A percentile compares a stretch with the other conserved stretches of the same genome.
phyloP scores from a whole-genome alignment of 768 basidiomycete genomes.

The Kwoniella sp. region DNA sequence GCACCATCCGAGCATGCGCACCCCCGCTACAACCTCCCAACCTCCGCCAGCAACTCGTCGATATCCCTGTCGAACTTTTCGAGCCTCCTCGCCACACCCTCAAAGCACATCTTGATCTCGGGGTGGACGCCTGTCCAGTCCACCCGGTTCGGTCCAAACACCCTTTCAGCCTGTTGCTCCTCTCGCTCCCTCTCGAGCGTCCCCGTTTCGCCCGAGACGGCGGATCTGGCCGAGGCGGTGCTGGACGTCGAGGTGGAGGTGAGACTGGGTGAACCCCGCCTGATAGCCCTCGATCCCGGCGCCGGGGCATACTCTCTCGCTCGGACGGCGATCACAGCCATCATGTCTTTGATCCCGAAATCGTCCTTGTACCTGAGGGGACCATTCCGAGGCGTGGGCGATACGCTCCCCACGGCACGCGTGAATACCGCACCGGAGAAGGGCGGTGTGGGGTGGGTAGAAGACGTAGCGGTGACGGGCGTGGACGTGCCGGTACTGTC shows the following conservation, averaged over 20 bases:
- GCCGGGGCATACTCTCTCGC: slow-evolving; percentile 24
- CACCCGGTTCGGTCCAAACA: no score
- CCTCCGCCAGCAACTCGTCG: slow-evolving; percentile 35
- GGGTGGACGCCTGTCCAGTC: no score
- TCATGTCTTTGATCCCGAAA: slow-evolving; percentile 79
- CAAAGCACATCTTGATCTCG: slow-evolving; percentile 33
- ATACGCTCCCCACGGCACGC: slow-evolving; percentile 56
- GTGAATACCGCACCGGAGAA: slow-evolving; percentile 26
- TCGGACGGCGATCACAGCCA: slow-evolving; percentile 72
- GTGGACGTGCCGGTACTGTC: slow-evolving; percentile 28
- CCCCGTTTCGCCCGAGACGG: no score
- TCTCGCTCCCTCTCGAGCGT: no score
- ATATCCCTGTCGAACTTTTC: slow-evolving; percentile 46
- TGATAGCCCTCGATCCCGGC: neutral
- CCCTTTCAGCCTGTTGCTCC: no score
- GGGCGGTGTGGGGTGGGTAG: slow-evolving; percentile 40
- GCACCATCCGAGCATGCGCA: no score
- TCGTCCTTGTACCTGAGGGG: slow-evolving; percentile 57
- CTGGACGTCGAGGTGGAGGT: no score
- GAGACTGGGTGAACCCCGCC: no score
- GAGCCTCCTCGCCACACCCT: slow-evolving; percentile 27
- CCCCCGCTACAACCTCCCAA: neutral
- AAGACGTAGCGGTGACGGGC: slow-evolving; percentile 52
- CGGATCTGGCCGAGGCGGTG: no score
- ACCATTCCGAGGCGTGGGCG: slow-evolving; percentile 44